phyloP scores from a whole-genome alignment of 176 grass and related monocot genomes.

The Carex pumila region DNA sequence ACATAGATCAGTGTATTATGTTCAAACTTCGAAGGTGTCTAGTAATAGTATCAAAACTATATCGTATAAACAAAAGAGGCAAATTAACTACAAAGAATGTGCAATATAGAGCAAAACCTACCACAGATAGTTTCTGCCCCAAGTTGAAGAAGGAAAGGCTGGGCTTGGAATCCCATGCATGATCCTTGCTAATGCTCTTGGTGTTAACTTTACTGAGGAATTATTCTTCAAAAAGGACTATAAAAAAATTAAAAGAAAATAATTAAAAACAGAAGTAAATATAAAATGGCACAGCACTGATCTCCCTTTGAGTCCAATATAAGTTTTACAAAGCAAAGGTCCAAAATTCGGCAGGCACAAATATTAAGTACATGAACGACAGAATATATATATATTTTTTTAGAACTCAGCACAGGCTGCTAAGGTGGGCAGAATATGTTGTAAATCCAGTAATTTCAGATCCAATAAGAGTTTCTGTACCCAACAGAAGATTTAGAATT shows the following conservation, averaged over 20 bases:
- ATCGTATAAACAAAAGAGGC: neutral
- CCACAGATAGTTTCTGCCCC: slow-evolving; percentile 89
- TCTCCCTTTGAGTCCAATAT: neutral
- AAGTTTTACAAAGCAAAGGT: neutral
- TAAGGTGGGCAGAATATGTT: neutral
- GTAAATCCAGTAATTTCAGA: neutral
- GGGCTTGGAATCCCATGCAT: slow-evolving; percentile 90
- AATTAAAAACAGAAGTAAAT: slow-evolving; percentile 27
- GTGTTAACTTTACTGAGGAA: slow-evolving; percentile 68
- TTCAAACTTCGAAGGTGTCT: neutral
- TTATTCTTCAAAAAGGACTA: slow-evolving; percentile 95
- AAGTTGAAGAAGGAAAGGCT: slow-evolving; percentile 64
- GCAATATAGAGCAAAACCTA: slow-evolving; percentile 18
- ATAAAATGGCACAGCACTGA: neutral
- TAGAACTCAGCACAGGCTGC: too few species aligned
- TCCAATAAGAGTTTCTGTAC: neutral
- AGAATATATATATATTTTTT: neutral
- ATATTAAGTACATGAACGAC: neutral
- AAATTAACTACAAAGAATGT: neutral
- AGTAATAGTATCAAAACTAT: neutral
- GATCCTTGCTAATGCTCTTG: slow-evolving; percentile 80
- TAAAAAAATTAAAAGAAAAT: neutral
- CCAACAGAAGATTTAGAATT: neutral
- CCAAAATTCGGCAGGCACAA: neutral
- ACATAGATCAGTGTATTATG: neutral